Conservation (phyloP, 1,284 basidiomycete genomes). For the Austroboletus rostrupii region DNA sequence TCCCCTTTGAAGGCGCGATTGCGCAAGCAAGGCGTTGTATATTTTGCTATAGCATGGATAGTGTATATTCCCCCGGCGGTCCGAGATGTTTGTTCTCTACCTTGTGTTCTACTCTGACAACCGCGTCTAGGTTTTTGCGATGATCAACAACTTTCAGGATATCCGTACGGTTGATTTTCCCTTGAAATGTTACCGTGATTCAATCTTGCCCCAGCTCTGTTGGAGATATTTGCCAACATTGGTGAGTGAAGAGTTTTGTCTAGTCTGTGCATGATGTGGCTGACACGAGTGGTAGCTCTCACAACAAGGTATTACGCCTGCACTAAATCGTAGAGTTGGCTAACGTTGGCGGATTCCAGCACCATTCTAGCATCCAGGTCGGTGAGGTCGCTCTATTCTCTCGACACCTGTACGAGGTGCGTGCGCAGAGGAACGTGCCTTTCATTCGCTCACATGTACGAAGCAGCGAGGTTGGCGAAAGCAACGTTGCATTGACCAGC, state of each 20-base stretch:
- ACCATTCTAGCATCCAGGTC: slow-evolving; percentile 13
- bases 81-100: not conserved
- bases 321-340: not conserved
- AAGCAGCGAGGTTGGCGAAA: not conserved
- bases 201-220: slow-evolving; percentile 1
- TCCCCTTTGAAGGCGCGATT: slow-evolving; percentile 16
- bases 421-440: not conserved
- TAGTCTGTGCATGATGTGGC: not conserved
- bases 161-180: slow-evolving; percentile 3
- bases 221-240: not conserved
- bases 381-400: slow-evolving; percentile 9
- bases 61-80: slow-evolving; percentile 13
- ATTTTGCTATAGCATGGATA: slow-evolving; percentile 11
- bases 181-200: not conserved
- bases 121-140: slow-evolving; percentile 5
- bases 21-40: slow-evolving; percentile 17
- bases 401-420: not conserved
- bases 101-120: not conserved
- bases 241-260: slow-evolving; percentile 2
- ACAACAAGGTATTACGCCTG: slow-evolving; percentile 9
- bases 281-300: slow-evolving; percentile 10
- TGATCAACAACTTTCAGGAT: not conserved
- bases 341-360: slow-evolving; percentile 1
- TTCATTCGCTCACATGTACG: not conserved
- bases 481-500: not conserved